Base-by-base conservation (phyloP, 2,329 filamentous ascomycete species). In the Fusarium buharicum region DNA sequence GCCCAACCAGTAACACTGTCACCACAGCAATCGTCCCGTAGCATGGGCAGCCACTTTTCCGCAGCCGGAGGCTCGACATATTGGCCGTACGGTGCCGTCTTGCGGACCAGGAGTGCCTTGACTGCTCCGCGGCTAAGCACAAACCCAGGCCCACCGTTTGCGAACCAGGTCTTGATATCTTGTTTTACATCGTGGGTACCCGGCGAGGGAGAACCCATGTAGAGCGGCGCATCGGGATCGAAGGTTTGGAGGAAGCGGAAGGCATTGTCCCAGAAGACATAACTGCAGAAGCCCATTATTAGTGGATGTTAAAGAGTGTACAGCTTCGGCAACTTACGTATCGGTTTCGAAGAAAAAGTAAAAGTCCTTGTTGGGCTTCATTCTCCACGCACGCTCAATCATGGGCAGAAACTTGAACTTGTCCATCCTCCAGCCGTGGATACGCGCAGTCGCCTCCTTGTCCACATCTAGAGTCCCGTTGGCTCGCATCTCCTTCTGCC, bases 331-430 rank as follows among this genome's bases (percentile, higher is more conserved):
- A 34, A 74, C 74, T 57, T 78, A 84, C 44, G 83, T 86, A 67
- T 86, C 83, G 3, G 82, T 81, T 63, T 86, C 83, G 41, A 83
- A 79, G 68, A 85, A 84, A 49, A 86, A 78, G 63, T 83, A 86
- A 78, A 84, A 85, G 31, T 81, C 75, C 40, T 79, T 79, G n/a
- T 77, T 72, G 3, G 79, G 79, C 28, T 79, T 81, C 50, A 74
- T 70, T 24, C 75, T 72, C 73, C 82, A 83, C 1, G 82, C 79
- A 24, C 78, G 73, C 55, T 84, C 80, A 5, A 86, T 74, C 78
- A 84, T 83, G 36, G 83, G 81, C 27, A 86, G 68, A 59, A 85
- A 85, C 69, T 86, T 86, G 77, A 80, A 86, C 67, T 82, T 83
- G 71, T 86, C 83, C 40, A 85, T 75, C 22, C 73, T 77, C 83